Conservation (phyloP, 495 filamentous ascomycete species). For the Neurospora sp. region DNA sequence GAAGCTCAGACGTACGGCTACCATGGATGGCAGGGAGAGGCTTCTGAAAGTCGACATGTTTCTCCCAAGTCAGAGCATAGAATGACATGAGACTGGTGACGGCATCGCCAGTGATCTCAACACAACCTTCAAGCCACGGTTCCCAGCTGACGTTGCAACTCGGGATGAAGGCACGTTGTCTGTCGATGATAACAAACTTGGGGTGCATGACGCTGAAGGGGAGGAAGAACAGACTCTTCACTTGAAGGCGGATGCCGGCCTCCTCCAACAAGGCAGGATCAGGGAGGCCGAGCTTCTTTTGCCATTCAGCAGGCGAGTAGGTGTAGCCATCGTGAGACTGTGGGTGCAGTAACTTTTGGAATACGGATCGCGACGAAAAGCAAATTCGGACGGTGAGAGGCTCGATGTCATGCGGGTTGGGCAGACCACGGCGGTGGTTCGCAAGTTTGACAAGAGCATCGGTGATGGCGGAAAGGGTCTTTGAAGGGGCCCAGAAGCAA, state of each 20-base stretch:
- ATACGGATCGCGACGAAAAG: constrained; percentile 55
- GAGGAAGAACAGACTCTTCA: constrained; percentile 61
- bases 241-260: constrained; percentile 46
- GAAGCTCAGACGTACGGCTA: background rate
- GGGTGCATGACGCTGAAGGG: constrained; percentile 72
- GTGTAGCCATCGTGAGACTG: constrained; percentile 42
- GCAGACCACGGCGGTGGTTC: constrained; percentile 14
- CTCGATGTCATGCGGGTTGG: constrained; percentile 10
- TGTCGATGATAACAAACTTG: constrained; percentile 64
- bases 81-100: constrained; percentile 47
- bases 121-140: constrained; percentile 61
- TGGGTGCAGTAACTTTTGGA: constrained; percentile 63
- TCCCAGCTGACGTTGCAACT: constrained; percentile 74
- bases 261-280: constrained; percentile 34
- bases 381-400: constrained; percentile 24
- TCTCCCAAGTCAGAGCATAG: constrained; percentile 49
- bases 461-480: constrained; percentile 38
- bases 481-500: constrained; percentile 64
- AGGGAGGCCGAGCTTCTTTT: constrained; percentile 49
- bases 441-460: constrained; percentile 45
- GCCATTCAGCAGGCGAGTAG: constrained; percentile 49
- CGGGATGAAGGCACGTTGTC: constrained; percentile 47
- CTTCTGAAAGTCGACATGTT: constrained; percentile 2
- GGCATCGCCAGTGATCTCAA: constrained; percentile 47
- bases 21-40: background rate